Base-by-base conservation (phyloP, 768 basidiomycete species). In the Crucibulum laeve region DNA sequence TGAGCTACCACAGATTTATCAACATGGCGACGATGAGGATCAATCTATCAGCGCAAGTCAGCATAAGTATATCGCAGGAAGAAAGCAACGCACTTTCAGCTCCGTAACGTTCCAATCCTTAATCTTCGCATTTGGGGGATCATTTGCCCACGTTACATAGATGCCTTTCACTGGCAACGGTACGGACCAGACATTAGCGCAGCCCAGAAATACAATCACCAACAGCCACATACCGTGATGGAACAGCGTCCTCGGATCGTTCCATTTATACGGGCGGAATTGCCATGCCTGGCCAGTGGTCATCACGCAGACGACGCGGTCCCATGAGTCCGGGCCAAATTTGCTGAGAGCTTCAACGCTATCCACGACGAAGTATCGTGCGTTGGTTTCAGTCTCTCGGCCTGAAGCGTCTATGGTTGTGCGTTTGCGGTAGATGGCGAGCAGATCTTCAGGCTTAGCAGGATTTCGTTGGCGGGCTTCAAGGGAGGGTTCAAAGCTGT, bases 261-360 rank as follows among this genome's bases (percentile, higher is more conserved):
- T 83, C 95, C 95, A 99, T 60, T 95, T 94, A 68, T 98, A 98
- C 14, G 90, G 87, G 45, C 84, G 74, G 67, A 99, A 99, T 60
- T 99, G 96, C 96, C 96, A 97, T 24, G 88, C 86, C 53, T 98
- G 95, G 1, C 96, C 96, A 0, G 96, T 99, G 6, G 96, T 98
- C 82, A 96, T 86, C 13, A 99, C 95, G 52, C 94, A 96, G 3
- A 96, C 86, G 4, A 99, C 96, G 26, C 95, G 79, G 44, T 97
- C 93, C 94, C 95, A 97, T 2, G 91, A 87, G 47, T 96, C 94
- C 3, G 86, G 73, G 4, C 87, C 88, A 51, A 99, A 93, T 64
- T 97, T 97, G 25, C 80, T 76, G 18, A 99, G 68, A 1, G 95
- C 92, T 53, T 99, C 95, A 0, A 89, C 87, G 17, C 86, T 84